phyloP scores from a whole-genome alignment of 192 early-diverging fungal genomes.

The Phycomyces blakesleeanus region DNA sequence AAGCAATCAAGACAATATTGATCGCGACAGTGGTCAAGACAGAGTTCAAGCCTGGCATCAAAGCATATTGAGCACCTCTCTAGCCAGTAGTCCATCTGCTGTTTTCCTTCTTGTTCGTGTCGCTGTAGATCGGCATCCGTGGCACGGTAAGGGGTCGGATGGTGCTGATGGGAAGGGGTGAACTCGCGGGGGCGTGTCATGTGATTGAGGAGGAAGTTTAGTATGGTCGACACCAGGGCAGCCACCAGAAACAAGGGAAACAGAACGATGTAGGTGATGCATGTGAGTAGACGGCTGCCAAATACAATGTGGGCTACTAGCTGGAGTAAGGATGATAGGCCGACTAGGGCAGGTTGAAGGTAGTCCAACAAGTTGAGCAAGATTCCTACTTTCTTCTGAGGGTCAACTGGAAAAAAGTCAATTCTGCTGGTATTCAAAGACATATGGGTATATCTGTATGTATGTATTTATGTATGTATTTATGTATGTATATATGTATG shows the following conservation, averaged over 20 bases:
- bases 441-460: background rate
- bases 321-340: background rate
- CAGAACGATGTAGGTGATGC: background rate
- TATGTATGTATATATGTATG: background rate
- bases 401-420: background rate
- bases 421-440: background rate
- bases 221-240: background rate
- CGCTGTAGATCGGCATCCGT: background rate
- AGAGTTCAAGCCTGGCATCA: constrained; percentile 52
- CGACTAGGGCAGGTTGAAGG: background rate
- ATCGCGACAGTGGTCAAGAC: constrained; percentile 51
- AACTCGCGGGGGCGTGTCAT: background rate
- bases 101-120: background rate
- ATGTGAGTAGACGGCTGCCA: background rate
- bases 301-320: background rate
- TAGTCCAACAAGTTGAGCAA: background rate
- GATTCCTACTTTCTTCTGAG: background rate
- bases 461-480: background rate
- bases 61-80: constrained; percentile 59
- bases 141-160: background rate
- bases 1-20: constrained; percentile 53
- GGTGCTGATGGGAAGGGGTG: background rate
- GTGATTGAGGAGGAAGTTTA: background rate
- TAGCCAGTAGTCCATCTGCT: constrained; percentile 45
- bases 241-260: background rate